Evolutionary conservation across 1,284 basidiomycete genomes (phyloP).

Genomic region (Xerocomus amazonicus): DNA sequence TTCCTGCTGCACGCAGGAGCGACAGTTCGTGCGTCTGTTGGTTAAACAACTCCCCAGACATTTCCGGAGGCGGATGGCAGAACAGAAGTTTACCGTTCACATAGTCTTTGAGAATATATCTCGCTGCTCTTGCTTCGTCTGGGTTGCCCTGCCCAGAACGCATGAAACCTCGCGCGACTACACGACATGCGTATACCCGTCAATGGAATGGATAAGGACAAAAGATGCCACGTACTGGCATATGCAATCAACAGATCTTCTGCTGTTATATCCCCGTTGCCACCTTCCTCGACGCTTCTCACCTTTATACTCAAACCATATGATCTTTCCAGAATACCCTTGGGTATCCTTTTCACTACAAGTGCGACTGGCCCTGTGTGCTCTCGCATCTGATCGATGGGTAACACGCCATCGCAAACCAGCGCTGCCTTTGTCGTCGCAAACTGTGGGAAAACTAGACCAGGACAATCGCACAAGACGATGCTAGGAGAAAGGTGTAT

Average conservation of each 20-base stretch:
- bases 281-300: slow-evolving; percentile 76
- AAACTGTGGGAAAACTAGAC: slow-evolving; percentile 98
- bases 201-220: slow-evolving; percentile 5
- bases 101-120: slow-evolving; percentile 96
- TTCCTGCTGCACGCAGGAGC: slow-evolving; percentile 56
- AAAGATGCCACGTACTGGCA: slow-evolving; percentile 65
- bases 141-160: slow-evolving; percentile 96
- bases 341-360: slow-evolving; percentile 79
- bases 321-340: slow-evolving; percentile 81
- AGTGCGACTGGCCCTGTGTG: slow-evolving; percentile 85
- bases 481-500: slow-evolving; percentile 87
- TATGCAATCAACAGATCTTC: slow-evolving; percentile 86
- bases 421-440: slow-evolving; percentile 94
- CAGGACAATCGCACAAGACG: slow-evolving; percentile 97
- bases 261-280: slow-evolving; percentile 74
- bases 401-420: slow-evolving; percentile 95
- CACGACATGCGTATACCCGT: slow-evolving; percentile 5
- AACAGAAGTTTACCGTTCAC: slow-evolving; percentile 93
- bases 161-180: slow-evolving; percentile 92
- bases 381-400: slow-evolving; percentile 97
- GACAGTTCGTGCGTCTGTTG: slow-evolving; percentile 62
- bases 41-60: slow-evolving; percentile 77
- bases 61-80: slow-evolving; percentile 82
- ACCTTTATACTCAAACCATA: slow-evolving; percentile 85
- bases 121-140: slow-evolving; percentile 91